Evolutionary conservation across 164 flowering plant species (phyloP).

Genomic region (Pachysandra terminalis): DNA sequence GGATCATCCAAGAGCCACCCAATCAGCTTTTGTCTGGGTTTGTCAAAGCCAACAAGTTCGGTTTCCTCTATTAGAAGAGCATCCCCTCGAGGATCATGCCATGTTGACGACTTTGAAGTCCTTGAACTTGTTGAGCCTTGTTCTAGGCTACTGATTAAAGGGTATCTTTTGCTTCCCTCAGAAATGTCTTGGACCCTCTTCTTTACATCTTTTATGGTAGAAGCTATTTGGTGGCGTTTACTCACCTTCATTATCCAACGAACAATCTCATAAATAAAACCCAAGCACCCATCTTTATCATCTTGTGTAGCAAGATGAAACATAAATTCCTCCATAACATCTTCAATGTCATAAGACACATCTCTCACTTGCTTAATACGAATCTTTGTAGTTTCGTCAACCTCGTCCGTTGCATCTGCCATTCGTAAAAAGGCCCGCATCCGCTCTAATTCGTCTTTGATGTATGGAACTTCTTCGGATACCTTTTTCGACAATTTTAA

Average conservation of each 20-base stretch:
- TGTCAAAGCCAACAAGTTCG: neutral
- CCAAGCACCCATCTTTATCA: neutral
- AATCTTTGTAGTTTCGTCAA: neutral
- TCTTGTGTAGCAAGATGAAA: neutral
- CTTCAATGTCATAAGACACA: neutral
- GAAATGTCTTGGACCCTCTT: neutral
- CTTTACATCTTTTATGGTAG: neutral
- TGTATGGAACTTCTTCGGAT: neutral
- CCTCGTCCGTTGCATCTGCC: neutral
- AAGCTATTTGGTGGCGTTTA: neutral
- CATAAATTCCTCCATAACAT: neutral
- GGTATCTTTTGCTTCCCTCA: neutral
- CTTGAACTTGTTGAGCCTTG: neutral
- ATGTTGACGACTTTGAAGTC: neutral
- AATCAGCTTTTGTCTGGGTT: neutral
- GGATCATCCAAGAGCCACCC: neutral
- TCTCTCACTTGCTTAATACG: neutral
- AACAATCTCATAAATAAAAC: neutral
- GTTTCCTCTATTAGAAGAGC: neutral
- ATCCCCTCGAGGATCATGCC: no score
- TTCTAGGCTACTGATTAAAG: neutral
- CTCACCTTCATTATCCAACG: no score
- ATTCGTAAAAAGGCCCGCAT: neutral
- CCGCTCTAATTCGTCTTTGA: neutral
- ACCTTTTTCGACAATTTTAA: neutral